Evolutionary conservation across 345 rosid genomes (phyloP).

Genomic region (Arabidopsis arenosa): DNA sequence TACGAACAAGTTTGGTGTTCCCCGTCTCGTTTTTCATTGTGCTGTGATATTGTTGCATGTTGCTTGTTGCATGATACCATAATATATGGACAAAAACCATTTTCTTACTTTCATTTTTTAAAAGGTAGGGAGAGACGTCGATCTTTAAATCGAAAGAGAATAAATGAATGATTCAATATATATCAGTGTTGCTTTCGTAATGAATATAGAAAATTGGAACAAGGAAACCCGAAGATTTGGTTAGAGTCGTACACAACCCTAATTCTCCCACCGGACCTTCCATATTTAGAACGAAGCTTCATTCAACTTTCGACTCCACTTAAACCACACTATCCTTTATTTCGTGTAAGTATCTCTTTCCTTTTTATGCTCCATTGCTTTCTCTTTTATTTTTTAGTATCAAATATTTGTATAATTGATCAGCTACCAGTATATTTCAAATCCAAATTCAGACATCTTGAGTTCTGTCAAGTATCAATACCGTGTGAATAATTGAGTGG

Average conservation of each 20-base stretch:
- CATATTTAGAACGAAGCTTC: conserved; percentile 31
- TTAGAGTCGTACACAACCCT: conserved; percentile 40
- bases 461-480: conserved; percentile 20
- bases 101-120: background rate
- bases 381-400: conserved; percentile 9
- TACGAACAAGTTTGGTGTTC: too few relatives aligned
- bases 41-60: background rate
- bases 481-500: conserved; percentile 33
- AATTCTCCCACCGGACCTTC: conserved; percentile 35
- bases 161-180: conserved; percentile 25
- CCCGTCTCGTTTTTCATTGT: background rate
- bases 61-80: background rate
- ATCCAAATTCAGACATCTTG: conserved; percentile 18
- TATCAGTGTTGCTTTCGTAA: conserved; percentile 22
- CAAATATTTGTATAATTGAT: background rate
- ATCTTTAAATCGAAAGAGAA: conserved; percentile 22
- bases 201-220: conserved; percentile 25
- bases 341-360: conserved; percentile 26
- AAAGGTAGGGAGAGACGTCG: conserved; percentile 22
- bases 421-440: conserved; percentile 7
- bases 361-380: background rate
- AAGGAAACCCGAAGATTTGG: conserved; percentile 2
- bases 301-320: conserved; percentile 43
- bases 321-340: conserved; percentile 16
- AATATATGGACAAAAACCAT: background rate